These are phyloP conservation scores for Speleostelium caveatum DNA, from an alignment of 78 protist genomes.

Conservation along the genomic window DNA sequence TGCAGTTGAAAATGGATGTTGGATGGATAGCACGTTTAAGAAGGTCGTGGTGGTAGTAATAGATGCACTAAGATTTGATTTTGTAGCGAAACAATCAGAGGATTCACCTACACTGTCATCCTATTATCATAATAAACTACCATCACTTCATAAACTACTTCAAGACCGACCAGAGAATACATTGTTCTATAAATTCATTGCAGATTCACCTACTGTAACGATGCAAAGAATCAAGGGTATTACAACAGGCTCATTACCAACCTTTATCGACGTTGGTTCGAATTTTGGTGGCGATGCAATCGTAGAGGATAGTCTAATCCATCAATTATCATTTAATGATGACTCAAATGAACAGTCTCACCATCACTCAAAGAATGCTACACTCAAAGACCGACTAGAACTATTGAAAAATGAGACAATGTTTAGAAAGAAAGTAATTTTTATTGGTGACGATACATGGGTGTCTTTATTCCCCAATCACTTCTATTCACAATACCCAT, in stretches of 20 bases:
- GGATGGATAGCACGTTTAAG: constrained; percentile 54
- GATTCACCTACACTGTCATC: background rate
- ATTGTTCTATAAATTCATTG: constrained; percentile 71
- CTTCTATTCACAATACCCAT: constrained; percentile 79
- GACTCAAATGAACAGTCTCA: background rate
- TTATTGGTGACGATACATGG: constrained; percentile 99
- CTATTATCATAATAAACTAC: constrained; percentile 36
- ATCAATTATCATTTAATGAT: constrained; percentile 70
- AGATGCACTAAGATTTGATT: constrained; percentile 82
- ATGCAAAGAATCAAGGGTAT: constrained; percentile 94
- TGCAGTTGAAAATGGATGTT: constrained; percentile 20
- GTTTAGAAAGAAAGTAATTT: constrained; percentile 31
- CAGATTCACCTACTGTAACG: constrained; percentile 98
- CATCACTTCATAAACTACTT: constrained; percentile 5
- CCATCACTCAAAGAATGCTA: background rate
- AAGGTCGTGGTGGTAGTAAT: constrained; percentile 73
- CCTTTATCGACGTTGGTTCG: constrained; percentile 93
- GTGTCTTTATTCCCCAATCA: constrained; percentile 81
- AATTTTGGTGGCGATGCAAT: constrained; percentile 85
- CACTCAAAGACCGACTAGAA: background rate
- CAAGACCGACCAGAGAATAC: background rate
- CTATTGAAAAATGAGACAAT: background rate
- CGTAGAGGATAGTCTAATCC: constrained; percentile 90
- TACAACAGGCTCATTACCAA: constrained; percentile 94
- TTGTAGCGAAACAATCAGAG: constrained; percentile 12